A percentile compares a stretch with the other conserved stretches of the same genome.
Conservation (phyloP, 192 early-diverging fungal genomes). For the Bifiguratus adelaidae region DNA sequence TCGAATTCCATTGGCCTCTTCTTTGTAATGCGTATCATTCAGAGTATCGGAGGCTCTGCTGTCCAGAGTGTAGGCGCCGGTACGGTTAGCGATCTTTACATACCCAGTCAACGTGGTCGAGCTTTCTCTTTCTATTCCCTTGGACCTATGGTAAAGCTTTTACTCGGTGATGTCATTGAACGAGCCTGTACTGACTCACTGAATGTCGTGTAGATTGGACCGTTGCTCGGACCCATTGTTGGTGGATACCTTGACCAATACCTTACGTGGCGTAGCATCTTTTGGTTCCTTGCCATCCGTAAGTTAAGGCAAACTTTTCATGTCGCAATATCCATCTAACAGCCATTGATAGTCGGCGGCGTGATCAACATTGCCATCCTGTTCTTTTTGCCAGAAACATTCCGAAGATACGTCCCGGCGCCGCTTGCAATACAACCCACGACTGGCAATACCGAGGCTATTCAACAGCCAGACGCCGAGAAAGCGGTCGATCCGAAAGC, state of each 20-base stretch:
- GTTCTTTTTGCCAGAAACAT: conserved; percentile 21
- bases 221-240: conserved; percentile 15
- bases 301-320: neutral
- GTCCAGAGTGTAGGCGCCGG: conserved; percentile 22
- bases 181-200: conserved; percentile 14
- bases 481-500: neutral
- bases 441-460: neutral
- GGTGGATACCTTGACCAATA: conserved; percentile 19
- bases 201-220: too few species aligned
- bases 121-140: conserved; percentile 17
- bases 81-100: conserved; percentile 20
- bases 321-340: neutral
- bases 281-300: conserved; percentile 18
- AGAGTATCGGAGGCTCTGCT: conserved; percentile 15
- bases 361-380: conserved; percentile 7
- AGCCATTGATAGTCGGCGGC: neutral
- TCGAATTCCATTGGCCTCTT: conserved; percentile 15
- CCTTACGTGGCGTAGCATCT: conserved; percentile 18
- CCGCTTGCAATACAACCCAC: neutral
- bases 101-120: conserved; percentile 13
- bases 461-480: neutral
- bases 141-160: conserved; percentile 23
- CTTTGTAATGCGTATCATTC: conserved; percentile 20
- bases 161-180: conserved; percentile 11
- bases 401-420: too few species aligned